Conservation (phyloP, 2,329 filamentous ascomycete species). For the Dactylellina drechsleri region DNA sequence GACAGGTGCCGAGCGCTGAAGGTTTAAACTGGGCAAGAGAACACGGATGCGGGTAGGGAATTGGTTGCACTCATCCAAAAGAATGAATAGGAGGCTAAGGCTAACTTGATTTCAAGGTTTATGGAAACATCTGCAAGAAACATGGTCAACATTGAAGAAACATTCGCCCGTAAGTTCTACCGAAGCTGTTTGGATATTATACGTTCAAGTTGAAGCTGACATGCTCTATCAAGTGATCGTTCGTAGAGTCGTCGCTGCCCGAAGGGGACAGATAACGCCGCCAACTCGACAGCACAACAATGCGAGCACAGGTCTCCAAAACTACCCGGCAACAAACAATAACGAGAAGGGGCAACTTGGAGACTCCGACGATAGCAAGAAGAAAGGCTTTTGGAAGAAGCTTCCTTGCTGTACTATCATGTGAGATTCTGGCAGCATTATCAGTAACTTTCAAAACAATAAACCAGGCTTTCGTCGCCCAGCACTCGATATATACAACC, state of each 20-base stretch:
- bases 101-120: slow-evolving; percentile 64
- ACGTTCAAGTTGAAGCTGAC: too few species aligned
- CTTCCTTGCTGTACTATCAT: slow-evolving; percentile 49
- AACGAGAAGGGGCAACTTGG: slow-evolving; percentile 38
- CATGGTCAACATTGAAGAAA: slow-evolving; percentile 90
- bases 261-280: slow-evolving; percentile 40
- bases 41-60: slow-evolving; percentile 71
- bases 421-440: slow-evolving; percentile 5
- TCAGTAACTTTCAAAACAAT: not conserved
- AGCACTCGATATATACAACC: not conserved
- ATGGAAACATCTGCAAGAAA: slow-evolving; percentile 88
- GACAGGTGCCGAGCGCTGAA: slow-evolving; percentile 74
- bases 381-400: slow-evolving; percentile 43
- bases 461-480: not conserved
- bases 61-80: not conserved
- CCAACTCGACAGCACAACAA: slow-evolving; percentile 40
- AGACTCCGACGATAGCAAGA: slow-evolving; percentile 26
- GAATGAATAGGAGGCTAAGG: not conserved
- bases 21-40: slow-evolving; percentile 81
- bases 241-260: slow-evolving; percentile 45
- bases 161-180: slow-evolving; percentile 69
- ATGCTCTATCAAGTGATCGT: slow-evolving; percentile 29
- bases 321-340: slow-evolving; percentile 35
- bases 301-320: slow-evolving; percentile 40
- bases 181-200: not conserved